Evolutionary conservation across 306 rosid genomes (phyloP), one percentile per base, ranked within the genome.

Genomic region (Dalbergia cochinchinensis): DNA sequence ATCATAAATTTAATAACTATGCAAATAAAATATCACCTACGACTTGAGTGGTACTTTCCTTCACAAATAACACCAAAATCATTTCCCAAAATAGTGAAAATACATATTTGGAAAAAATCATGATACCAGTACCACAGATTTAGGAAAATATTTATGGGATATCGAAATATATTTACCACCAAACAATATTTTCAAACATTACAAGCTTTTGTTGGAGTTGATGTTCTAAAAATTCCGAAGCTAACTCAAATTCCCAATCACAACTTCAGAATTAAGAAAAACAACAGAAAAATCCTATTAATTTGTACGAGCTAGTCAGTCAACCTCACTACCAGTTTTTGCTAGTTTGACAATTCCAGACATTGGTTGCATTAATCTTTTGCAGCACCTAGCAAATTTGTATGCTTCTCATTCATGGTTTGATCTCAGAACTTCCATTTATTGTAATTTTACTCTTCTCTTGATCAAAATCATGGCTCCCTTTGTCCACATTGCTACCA

Each of bases 401-500:
- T 78, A 72, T 47, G 47, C 54, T 87, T 82, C 9, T 54, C 20
- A 54, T 73, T 69, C 61, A 39, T 31, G 42, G 58, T 81, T 85
- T 83, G 89, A 69, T 77, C 53, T 78, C 73, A 73, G 62, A 81
- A 75, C 39, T 70, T 39, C 64, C 79, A 80, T 73, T 65, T 48
- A 51, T 19, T 57, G 84, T 70, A 78, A 8, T 54, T 58, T 42
- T n/a, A 44, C 41, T 69, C 77, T 39, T 53, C 18, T 65, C 78
- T 9, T 50, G 79, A 8, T 83, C 78, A 65, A 15, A 75, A 62
- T 12, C 55, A 76, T 61, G 65, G 20, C 65, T 35, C 60, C 12
- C 85, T 79, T 79, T 76, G 20, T 80, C 61, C 33, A 66, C 53
- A 42, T 66, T 50, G 82, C 62, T 75, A 57, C 6, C 57, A 50